Percentiles rank a stretch among this genome's conserved stretches.
These are phyloP conservation scores for Amaranthus palmeri DNA, from an alignment of 148 eudicot genomes.

Conservation along the genomic window DNA sequence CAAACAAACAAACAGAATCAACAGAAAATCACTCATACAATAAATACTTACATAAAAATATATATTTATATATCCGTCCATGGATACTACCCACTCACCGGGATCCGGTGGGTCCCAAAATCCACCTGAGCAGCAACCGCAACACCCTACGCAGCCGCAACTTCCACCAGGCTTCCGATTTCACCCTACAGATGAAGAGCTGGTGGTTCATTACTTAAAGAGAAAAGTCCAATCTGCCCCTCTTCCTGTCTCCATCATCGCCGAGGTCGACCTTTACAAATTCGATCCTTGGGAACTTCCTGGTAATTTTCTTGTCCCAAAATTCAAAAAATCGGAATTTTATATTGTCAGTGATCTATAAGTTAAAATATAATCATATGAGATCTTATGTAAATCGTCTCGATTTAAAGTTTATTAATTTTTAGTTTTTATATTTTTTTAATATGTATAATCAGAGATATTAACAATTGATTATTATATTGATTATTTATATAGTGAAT, in stretches of 20 bases:
- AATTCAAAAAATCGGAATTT: no score
- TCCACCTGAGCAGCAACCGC: constrained; percentile 14
- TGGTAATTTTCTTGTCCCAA: constrained; percentile 18
- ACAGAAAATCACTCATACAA: neutral
- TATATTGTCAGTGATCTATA: no score
- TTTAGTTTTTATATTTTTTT: neutral
- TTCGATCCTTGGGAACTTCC: constrained; percentile 60
- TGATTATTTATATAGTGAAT: neutral
- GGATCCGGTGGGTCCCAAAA: constrained; percentile 19
- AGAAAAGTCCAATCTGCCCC: constrained; percentile 40
- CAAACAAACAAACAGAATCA: constrained; percentile 6
- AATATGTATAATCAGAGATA: no score
- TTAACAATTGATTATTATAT: neutral
- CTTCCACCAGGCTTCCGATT: constrained; percentile 52
- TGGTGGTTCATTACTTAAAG: constrained; percentile 50
- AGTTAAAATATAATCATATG: no score
- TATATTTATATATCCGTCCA: neutral
- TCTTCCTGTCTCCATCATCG: constrained; percentile 46
- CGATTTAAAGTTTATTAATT: no score
- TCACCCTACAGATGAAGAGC: constrained; percentile 56
- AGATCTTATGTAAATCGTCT: no score
- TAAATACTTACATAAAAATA: neutral
- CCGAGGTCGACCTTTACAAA: constrained; percentile 50
- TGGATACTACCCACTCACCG: constrained; percentile 45
- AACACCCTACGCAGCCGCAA: constrained; percentile 27